phyloP scores from a whole-genome alignment of 2,329 filamentous ascomycete genomes.

The Pestalotiopsis sp. region DNA sequence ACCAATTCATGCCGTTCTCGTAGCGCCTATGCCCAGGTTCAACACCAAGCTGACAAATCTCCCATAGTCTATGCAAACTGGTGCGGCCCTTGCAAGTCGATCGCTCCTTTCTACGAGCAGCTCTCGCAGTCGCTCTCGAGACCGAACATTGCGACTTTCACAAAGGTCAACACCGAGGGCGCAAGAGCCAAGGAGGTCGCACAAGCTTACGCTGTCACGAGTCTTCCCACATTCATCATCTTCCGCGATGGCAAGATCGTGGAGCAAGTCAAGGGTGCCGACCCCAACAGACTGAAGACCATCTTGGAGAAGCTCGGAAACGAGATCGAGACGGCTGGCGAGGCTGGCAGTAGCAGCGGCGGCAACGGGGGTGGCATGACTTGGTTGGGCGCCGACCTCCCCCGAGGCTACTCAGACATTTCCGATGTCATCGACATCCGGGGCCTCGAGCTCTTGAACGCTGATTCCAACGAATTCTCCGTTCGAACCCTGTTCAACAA shows the following conservation, averaged over 20 bases:
- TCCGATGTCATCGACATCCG: constrained; percentile 79
- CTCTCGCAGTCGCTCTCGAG: constrained; percentile 73
- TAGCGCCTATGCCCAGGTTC: not conserved
- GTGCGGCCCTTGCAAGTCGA: constrained; percentile 82
- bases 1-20: not conserved
- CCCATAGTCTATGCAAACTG: constrained; percentile 80
- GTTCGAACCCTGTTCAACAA: constrained; percentile 77
- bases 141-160: constrained; percentile 76
- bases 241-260: constrained; percentile 73
- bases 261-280: constrained; percentile 73
- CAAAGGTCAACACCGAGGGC: constrained; percentile 82
- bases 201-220: constrained; percentile 71
- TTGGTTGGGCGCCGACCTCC: constrained; percentile 77
- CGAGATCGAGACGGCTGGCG: constrained; percentile 64
- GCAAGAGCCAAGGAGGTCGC: constrained; percentile 69
- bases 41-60: constrained; percentile 8
- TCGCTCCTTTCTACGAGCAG: constrained; percentile 81
- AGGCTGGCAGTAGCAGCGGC: constrained; percentile 41
- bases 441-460: constrained; percentile 85
- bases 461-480: constrained; percentile 68
- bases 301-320: constrained; percentile 71
- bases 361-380: constrained; percentile 41
- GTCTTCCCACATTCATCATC: constrained; percentile 90
- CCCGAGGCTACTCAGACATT: constrained; percentile 81
- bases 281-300: constrained; percentile 69